These are phyloP conservation scores for Helotiales sp. DNA, from an alignment of 2,329 filamentous ascomycete species.

Conservation along the genomic window DNA sequence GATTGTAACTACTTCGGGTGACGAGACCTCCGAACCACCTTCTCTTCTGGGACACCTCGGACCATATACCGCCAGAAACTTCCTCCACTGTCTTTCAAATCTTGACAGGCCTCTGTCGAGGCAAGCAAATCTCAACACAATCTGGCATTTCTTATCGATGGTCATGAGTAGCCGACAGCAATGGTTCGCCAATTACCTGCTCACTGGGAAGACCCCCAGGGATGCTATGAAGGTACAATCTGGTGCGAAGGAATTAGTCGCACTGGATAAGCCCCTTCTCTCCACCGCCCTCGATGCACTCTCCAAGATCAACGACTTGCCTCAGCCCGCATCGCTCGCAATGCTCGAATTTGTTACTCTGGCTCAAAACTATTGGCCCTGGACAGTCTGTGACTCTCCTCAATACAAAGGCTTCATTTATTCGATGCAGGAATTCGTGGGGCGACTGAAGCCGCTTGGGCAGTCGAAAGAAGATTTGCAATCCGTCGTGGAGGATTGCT, in stretches of 20 bases:
- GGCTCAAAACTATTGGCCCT: slow-evolving; percentile 94
- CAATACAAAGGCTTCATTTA: slow-evolving; percentile 76
- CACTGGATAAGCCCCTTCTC: slow-evolving; percentile 68
- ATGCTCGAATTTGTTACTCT: slow-evolving; percentile 87
- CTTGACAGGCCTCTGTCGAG: slow-evolving; percentile 78
- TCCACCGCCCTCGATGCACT: slow-evolving; percentile 74
- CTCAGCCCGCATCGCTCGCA: slow-evolving; percentile 69
- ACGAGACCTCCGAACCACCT: slow-evolving; percentile 73
- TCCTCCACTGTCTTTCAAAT: slow-evolving; percentile 77
- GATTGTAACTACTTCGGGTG: slow-evolving; percentile 70
- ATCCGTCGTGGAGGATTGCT: slow-evolving; percentile 47
- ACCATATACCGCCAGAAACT: slow-evolving; percentile 79
- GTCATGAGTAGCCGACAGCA: slow-evolving; percentile 90
- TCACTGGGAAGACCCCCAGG: slow-evolving; percentile 85
- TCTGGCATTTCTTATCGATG: slow-evolving; percentile 86
- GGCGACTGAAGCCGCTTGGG: slow-evolving; percentile 57
- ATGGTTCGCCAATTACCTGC: slow-evolving; percentile 92
- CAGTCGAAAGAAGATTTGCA: slow-evolving; percentile 52
- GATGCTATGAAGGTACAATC: slow-evolving; percentile 66
- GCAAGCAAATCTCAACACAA: slow-evolving; percentile 64
- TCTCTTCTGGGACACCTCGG: slow-evolving; percentile 92
- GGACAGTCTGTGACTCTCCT: slow-evolving; percentile 82
- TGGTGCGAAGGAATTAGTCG: slow-evolving; percentile 51
- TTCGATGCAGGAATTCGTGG: slow-evolving; percentile 73
- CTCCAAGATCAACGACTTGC: slow-evolving; percentile 65